These are phyloP conservation scores for Podospora bellae-mahoneyi DNA, from an alignment of 495 filamentous ascomycete genomes.

Conservation along the genomic window DNA sequence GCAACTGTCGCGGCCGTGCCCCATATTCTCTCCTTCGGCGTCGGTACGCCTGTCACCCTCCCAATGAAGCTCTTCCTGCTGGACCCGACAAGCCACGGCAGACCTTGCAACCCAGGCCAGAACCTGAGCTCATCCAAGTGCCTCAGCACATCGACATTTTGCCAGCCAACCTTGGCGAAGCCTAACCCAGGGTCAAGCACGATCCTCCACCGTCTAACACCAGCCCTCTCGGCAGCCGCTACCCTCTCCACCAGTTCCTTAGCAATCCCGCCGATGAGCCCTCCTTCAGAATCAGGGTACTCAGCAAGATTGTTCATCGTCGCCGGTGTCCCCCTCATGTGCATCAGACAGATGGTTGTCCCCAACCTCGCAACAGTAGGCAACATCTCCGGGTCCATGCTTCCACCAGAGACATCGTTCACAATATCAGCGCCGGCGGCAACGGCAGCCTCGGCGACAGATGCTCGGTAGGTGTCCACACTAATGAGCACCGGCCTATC, in stretches of 20 bases:
- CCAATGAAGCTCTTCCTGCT: slow-evolving; percentile 92
- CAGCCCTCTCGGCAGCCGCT: slow-evolving; percentile 72
- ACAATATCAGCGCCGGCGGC: slow-evolving; percentile 86
- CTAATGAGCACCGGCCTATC: slow-evolving; percentile 65
- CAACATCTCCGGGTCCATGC: slow-evolving; percentile 78
- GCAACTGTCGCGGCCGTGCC: slow-evolving; percentile 88
- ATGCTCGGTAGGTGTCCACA: slow-evolving; percentile 87
- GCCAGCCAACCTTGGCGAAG: slow-evolving; percentile 77
- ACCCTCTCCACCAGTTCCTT: slow-evolving; percentile 68
- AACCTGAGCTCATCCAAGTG: slow-evolving; percentile 59
- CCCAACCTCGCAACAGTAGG: slow-evolving; percentile 72
- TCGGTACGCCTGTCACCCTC: slow-evolving; percentile 66
- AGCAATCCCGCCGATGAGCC: slow-evolving; percentile 66
- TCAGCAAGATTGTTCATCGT: slow-evolving; percentile 71
- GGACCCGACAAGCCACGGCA: slow-evolving; percentile 88
- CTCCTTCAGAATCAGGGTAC: slow-evolving; percentile 60
- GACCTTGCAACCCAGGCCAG: slow-evolving; percentile 60
- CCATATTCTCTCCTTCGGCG: slow-evolving; percentile 61
- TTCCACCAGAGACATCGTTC: slow-evolving; percentile 88
- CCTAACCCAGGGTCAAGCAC: slow-evolving; percentile 92
- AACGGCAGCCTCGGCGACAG: slow-evolving; percentile 77
- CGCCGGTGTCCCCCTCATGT: slow-evolving; percentile 84
- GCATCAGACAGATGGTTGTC: slow-evolving; percentile 86
- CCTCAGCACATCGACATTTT: slow-evolving; percentile 78
- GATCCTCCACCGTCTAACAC: slow-evolving; percentile 87